These are phyloP conservation scores for Taiwanofungus camphoratus DNA, from an alignment of 1,284 basidiomycete genomes.

Conservation along the genomic window DNA sequence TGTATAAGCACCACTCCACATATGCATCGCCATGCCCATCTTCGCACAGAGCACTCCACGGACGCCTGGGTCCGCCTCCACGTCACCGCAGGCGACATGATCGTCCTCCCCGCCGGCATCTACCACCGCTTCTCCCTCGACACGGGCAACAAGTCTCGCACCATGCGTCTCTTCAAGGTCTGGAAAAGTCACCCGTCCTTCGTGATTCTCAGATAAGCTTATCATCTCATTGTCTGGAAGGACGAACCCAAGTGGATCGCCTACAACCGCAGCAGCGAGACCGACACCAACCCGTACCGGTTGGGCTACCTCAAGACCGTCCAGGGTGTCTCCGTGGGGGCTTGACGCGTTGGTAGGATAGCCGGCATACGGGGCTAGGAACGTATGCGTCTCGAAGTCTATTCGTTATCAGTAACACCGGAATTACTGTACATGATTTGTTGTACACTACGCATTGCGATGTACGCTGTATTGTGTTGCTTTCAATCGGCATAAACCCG, in stretches of 20 bases:
- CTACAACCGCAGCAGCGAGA: slow-evolving; percentile 54
- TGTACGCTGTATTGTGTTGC: too few relatives aligned
- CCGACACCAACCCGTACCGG: slow-evolving; percentile 63
- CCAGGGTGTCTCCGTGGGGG: slow-evolving; percentile 20
- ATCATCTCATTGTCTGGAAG: slow-evolving; percentile 31
- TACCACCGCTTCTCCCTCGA: slow-evolving; percentile 87
- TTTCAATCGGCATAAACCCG: too few relatives aligned
- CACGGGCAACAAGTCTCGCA: slow-evolving; percentile 59
- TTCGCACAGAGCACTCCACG: slow-evolving; percentile 39
- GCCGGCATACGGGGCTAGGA: too few relatives aligned
- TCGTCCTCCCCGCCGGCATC: slow-evolving; percentile 73
- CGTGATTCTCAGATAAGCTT: not conserved
- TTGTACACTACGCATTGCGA: too few relatives aligned
- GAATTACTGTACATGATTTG: too few relatives aligned
- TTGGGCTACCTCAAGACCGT: slow-evolving; percentile 46
- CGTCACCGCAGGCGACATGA: slow-evolving; percentile 64
- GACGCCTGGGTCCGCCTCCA: slow-evolving; percentile 74
- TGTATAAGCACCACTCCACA: not conserved
- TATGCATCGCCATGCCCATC: not conserved
- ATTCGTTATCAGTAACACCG: too few relatives aligned
- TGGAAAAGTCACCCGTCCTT: too few relatives aligned
- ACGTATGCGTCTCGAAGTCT: too few relatives aligned
- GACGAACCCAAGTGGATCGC: slow-evolving; percentile 87
- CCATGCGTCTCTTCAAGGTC: slow-evolving; percentile 76
- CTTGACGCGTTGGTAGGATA: too few relatives aligned